Evolutionary conservation across 2,329 filamentous ascomycete genomes (phyloP), one percentile per base, ranked within the genome.

Genomic region (Dichotomopilus funicola): DNA sequence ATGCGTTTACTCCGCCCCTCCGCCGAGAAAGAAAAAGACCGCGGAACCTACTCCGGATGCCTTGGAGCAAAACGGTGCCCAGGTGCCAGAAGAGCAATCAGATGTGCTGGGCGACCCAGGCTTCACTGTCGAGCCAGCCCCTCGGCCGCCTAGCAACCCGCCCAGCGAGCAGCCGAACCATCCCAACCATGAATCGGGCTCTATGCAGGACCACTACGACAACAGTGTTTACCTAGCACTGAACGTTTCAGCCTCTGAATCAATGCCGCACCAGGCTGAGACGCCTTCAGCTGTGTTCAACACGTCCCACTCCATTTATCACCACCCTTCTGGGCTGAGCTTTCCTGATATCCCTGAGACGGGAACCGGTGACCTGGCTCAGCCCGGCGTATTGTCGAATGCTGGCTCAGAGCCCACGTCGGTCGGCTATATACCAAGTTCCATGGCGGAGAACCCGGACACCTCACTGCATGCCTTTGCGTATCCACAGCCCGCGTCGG

Each of bases 1-100:
- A 6, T 78, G 75, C 57, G 65, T 72, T 48, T 78, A 76, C 59
- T 66, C 73, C 27, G 61, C 67, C n/a, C 64, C 66, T 10, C 70
- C 66, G 36, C 38, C 55, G 35, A 56, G 59, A 43, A 43, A 59
- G 41, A 57, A 55, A 38, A 59, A 60, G 37, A 54, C 36, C 4
- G 31, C 62, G 53, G 65, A 64, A 42, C 45, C 52, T 44, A 53
- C 9, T 9, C 35, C 52, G 35, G 50, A 53, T 27, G 50, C 44
- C 7, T 37, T 36, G 11, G 52, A 13, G 33, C 54, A 42, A 4
- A 13, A 36, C 11, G 6, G 35, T 19, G 8, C 19, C 42, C 12
- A 35, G n/a, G 19, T 41, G n/a, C 54, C 27, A 10, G 57, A 64
- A 12, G 61, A 64, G 2, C 62, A 64, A 33, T 58, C 62, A 1